Conservation (phyloP, 805 yeast species). For the Saturnispora quitensis region DNA sequence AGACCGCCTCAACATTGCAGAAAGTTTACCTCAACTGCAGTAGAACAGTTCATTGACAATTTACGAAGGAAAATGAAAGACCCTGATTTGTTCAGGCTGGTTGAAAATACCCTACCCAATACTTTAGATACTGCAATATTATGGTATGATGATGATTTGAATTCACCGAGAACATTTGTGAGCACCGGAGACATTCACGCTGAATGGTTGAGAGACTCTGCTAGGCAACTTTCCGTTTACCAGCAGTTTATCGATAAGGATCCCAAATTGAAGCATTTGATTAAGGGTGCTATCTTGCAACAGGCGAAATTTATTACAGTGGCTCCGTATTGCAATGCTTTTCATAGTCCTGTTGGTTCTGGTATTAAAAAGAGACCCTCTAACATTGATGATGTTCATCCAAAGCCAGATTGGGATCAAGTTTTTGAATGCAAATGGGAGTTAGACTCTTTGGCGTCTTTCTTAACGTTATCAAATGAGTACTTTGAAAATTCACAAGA, state of each 20-base stretch:
- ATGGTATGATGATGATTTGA: conserved; percentile 41
- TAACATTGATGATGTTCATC: conserved; percentile 56
- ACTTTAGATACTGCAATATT: conserved; percentile 81
- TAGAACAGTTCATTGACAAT: conserved; percentile 51
- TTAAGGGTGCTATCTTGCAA: conserved; percentile 72
- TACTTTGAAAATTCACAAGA: conserved; percentile 52
- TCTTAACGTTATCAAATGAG: conserved; percentile 64
- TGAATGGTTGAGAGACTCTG: conserved; percentile 86
- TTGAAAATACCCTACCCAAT: conserved; percentile 81
- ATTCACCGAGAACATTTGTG: conserved; percentile 54
- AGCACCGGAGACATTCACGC: conserved; percentile 93
- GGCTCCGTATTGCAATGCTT: conserved; percentile 85
- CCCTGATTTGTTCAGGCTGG: conserved; percentile 60
- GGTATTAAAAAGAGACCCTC: conserved; percentile 41
- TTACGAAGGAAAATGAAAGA: conserved; percentile 42
- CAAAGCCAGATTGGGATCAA: conserved; percentile 56
- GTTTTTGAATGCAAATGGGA: conserved; percentile 91
- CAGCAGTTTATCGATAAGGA: conserved; percentile 52
- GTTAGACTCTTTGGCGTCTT: conserved; percentile 77
- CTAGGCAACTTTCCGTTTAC: conserved; percentile 73
- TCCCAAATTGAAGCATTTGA: conserved; percentile 36
- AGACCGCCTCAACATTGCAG: conserved; percentile 67
- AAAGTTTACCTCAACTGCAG: conserved; percentile 53
- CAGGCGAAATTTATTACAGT: conserved; percentile 56
- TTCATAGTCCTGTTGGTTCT: conserved; percentile 67